Evolutionary conservation across 345 rosid species (phyloP).

Genomic region (Aquilaria malaccensis): DNA sequence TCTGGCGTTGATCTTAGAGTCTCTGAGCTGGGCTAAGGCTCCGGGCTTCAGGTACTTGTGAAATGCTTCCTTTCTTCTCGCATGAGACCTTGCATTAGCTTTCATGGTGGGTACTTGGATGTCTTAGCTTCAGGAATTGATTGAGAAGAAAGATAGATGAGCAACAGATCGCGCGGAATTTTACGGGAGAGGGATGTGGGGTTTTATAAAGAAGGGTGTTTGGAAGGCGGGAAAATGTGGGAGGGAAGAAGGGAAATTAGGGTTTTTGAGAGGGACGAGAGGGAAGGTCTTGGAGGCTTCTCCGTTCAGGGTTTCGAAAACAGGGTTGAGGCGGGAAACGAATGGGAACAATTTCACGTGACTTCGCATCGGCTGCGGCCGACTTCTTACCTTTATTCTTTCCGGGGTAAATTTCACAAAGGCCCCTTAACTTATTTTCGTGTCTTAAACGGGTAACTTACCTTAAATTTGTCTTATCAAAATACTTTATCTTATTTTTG

Average conservation of each 20-base stretch:
- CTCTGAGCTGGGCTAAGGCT: constrained; percentile 46
- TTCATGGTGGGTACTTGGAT: constrained; percentile 20
- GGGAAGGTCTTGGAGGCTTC: constrained; percentile 1
- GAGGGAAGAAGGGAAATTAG: constrained; percentile 23
- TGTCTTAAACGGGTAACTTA: too few relatives aligned
- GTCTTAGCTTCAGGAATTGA: neutral
- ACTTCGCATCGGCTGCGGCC: neutral
- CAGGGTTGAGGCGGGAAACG: neutral
- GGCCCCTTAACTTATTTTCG: too few relatives aligned
- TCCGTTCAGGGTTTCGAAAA: too few relatives aligned
- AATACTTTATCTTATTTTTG: too few relatives aligned
- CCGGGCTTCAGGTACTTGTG: constrained; percentile 54
- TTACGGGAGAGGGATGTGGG: constrained; percentile 15
- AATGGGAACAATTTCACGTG: constrained; percentile 5
- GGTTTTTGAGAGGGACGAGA: constrained; percentile 8
- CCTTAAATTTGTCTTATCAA: too few relatives aligned
- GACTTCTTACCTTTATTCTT: too few relatives aligned
- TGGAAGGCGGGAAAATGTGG: constrained; percentile 40
- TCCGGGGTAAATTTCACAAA: too few relatives aligned
- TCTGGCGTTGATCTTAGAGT: constrained; percentile 46
- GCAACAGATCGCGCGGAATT: neutral
- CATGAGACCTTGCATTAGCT: constrained; percentile 26
- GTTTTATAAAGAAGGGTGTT: constrained; percentile 11
- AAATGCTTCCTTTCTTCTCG: constrained; percentile 27
- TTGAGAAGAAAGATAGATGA: neutral